Percentiles rank a stretch among this genome's conserved stretches.
Evolutionary conservation across 1,284 basidiomycete species (phyloP).

Genomic region (Papiliotrema fonsecae): DNA sequence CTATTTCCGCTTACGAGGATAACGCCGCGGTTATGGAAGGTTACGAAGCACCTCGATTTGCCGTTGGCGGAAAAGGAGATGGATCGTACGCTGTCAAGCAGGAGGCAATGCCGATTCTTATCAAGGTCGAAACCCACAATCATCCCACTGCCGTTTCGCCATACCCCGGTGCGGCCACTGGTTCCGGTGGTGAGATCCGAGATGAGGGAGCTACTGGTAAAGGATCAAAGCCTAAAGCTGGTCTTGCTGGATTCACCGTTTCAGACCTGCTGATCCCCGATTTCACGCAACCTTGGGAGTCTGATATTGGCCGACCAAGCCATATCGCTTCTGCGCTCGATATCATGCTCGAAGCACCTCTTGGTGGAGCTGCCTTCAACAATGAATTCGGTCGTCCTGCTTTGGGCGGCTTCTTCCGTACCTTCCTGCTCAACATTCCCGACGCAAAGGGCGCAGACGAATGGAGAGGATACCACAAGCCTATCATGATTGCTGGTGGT

Average conservation of each 20-base stretch:
- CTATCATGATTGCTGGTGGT: constrained; percentile 98
- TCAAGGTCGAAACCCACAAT: constrained; percentile 99
- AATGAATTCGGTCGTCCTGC: constrained; percentile 97
- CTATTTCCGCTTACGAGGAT: constrained; percentile 95
- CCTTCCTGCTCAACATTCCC: constrained; percentile 70
- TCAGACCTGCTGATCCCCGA: constrained; percentile 89
- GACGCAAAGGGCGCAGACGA: constrained; percentile 55
- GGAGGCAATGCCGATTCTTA: constrained; percentile 83
- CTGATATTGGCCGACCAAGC: constrained; percentile 72
- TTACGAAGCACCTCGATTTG: constrained; percentile 72
- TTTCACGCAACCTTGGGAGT: constrained; percentile 85
- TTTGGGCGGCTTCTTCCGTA: constrained; percentile 72
- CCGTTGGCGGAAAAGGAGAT: constrained; percentile 50
- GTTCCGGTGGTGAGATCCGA: constrained; percentile 95
- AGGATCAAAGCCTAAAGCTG: constrained; percentile 95
- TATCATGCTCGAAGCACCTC: constrained; percentile 95
- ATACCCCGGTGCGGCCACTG: constrained; percentile 94
- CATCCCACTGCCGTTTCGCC: constrained; percentile 98
- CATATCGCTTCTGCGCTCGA: constrained; percentile 92
- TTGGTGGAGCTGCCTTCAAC: constrained; percentile 94
- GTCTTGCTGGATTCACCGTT: constrained; percentile 89
- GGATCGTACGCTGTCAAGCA: constrained; percentile 56
- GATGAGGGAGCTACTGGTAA: constrained; percentile 95
- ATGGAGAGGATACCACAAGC: constrained; percentile 91
- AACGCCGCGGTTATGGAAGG: constrained; percentile 95